Evolutionary conservation across 345 rosid genomes (phyloP), one percentile per base, ranked within the genome.

Genomic region (Hibiscus tridactylites): DNA sequence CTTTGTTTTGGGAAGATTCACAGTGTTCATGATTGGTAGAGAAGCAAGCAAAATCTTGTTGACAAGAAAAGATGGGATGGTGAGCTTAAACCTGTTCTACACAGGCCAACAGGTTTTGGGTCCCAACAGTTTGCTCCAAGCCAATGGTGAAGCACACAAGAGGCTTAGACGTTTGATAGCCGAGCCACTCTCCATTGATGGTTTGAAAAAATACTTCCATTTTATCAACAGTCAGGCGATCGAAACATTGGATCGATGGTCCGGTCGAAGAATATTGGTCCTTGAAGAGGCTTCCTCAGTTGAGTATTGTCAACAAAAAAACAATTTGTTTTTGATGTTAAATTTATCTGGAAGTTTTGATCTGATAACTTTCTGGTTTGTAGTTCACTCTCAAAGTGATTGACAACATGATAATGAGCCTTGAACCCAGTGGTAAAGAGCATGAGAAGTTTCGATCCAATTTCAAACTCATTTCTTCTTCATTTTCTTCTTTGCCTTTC

Each of bases 201-300:
- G 89, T 58, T 76, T 85, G 59, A 87, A 84, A 73, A 89, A 80
- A 42, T 81, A 87, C 74, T 89, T 85, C 49, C 73, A 85, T 16
- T 89, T 89, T 53, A 84, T 89, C 70, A 87, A 85, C 76, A 49
- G 37, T 11, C 78, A 77, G 57, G 88, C 93, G 1, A 72, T 79
- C 5, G 83, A 85, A 61, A 85, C 86, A 12, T 61, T 89, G 26
- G 87, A 85, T 37, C 74, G 77, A n/a, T 89, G 89, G 91, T 5
- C 77, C 12, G 89, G 85, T 44, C 50, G 71, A 29, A 71, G 57
- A 59, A 73, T 88, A 12, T 31, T 81, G 3, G 83, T 82, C 57
- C 91, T 89, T 68, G 93, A 89, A 78, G 91, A 89, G 76, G 93
- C 85, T 61, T 89, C 89, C 60, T 78, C 89, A 74, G 93, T 85